Evolutionary conservation across 2,329 filamentous ascomycete genomes (phyloP).

Genomic region (Xylaria sp.): DNA sequence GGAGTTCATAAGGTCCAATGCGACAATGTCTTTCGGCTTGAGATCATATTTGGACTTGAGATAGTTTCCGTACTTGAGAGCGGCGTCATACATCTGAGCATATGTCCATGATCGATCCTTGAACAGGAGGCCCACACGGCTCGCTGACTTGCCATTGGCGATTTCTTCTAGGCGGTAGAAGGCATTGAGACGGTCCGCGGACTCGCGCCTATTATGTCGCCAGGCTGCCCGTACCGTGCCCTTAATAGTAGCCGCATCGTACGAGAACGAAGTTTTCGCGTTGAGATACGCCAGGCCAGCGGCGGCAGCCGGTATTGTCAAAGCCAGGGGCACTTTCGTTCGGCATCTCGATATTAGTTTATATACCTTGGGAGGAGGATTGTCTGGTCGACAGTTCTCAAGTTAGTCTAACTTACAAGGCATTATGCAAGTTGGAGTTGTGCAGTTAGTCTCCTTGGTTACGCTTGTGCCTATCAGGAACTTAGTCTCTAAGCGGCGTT

Average conservation of each 20-base stretch:
- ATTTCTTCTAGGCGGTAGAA: slow-evolving; percentile 80
- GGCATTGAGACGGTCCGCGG: slow-evolving; percentile 70
- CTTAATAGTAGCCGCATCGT: slow-evolving; percentile 71
- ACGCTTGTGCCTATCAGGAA: not conserved
- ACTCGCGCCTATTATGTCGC: slow-evolving; percentile 59
- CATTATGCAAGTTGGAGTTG: slow-evolving; percentile 27
- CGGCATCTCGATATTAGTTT: slow-evolving; percentile 6
- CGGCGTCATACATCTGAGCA: slow-evolving; percentile 75
- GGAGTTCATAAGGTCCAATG: slow-evolving; percentile 83
- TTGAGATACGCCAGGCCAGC: slow-evolving; percentile 82
- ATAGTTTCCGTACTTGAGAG: slow-evolving; percentile 80
- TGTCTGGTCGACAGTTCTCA: not conserved
- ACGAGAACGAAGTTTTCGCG: slow-evolving; percentile 72
- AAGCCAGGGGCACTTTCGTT: slow-evolving; percentile 61
- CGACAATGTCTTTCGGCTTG: slow-evolving; percentile 78
- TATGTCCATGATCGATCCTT: slow-evolving; percentile 77
- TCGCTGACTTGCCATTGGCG: slow-evolving; percentile 64
- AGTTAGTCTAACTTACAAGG: slow-evolving; percentile 33
- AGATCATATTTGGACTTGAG: slow-evolving; percentile 72
- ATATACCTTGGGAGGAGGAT: not conserved
- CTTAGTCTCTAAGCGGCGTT: not conserved
- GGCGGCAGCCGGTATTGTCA: slow-evolving; percentile 69
- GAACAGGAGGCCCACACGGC: slow-evolving; percentile 71
- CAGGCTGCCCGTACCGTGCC: slow-evolving; percentile 60
- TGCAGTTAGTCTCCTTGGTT: not conserved